Base-by-base conservation (phyloP, 2,329 filamentous ascomycete genomes). In the Penicillium sp. region DNA sequence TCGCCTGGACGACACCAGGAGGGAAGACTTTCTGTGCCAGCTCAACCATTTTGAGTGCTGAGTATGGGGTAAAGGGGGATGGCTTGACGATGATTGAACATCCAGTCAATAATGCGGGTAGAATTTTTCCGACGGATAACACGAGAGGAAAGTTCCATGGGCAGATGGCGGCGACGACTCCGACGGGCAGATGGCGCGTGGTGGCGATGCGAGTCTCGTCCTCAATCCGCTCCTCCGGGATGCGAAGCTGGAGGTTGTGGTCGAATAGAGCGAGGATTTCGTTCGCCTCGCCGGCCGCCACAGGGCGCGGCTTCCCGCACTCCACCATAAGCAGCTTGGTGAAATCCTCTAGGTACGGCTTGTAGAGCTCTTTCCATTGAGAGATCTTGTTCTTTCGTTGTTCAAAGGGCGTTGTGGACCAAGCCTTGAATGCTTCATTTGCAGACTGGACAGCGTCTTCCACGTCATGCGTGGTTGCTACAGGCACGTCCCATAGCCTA, bases 111-210 rank as follows among this genome's bases (percentile, higher is more conserved):
- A 82, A 63, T 0, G 78, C 72, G 1, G 77, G 72, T 4, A 68
- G 71, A 32, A 81, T 71, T 65, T 84, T 84, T 43, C 78, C 69
- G 47, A 74, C 74, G 15, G 74, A 69, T 3, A 72, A 58, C 24
- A 66, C 43, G 17, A 72, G 34, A 7, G 72, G 68, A 49, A 64
- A 84, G 66, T 85, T 85, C 82, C 82, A 84, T 0, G 81, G 81
- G 3, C 27, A 26, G 18, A 39, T 55, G 9, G 39, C 48, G 3
- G 26, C 45, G n/a, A 39, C 44, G 7, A 52, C 45, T 17, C 50
- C 50, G n/a, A 51, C 24, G 18, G 48, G 46, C 12, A 40, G 24
- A 48, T 48, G 27, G 4, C 36, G 34, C 6, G 45, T 40, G 15
- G 26, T 48, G 21, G 26, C 26, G 13, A 84, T 83, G 51, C 37